Evolutionary conservation across 257 asterid species (phyloP), one percentile per base, ranked within the genome.

Genomic region (Scutellaria minor): DNA sequence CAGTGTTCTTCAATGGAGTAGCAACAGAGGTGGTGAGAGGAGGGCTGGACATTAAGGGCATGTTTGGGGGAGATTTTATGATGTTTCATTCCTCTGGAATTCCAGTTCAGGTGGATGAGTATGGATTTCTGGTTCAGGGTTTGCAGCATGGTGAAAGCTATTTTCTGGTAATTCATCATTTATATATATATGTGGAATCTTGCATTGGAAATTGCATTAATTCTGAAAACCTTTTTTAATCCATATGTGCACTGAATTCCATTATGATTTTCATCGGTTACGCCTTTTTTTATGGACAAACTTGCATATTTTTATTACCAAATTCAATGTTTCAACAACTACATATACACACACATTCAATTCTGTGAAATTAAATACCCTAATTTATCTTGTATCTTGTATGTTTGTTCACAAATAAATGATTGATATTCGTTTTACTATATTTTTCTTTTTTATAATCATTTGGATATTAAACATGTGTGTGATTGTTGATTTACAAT

Each of bases 81-180:
- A 15, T 89, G 47, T 70, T 72, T 77, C 96, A 89, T 80, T 87
- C 89, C 15, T 85, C 97, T 6, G 94, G 97, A 54, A 35, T 83
- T 12, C 92, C 89, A 7, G 68, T 87, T 6, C 76, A 83, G 18
- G 80, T 80, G 64, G 85, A 89, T 47, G 89, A 89, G 18, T 81
- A 75, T 47, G 97, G 97, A 24, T 65, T 81, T 66, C 58, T 87
- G 48, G 57, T 80, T 66, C 89, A 87, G 73, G 76, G 84, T 62
- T 80, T 91, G 83, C 86, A 83, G 78, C 92, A 85, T 53, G 96
- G 96, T 5, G 90, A 91, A 75, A 85, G 89, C 86, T 90, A 90
- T 75, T 88, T 85, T 76, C 90, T 88, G 97, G 97, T 90, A 78
- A 59, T 66, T 45, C 13, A 2, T 63, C 37, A 11, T 39, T 27